phyloP scores from a whole-genome alignment of 352 stramenopile species.

The Pythium sp. region DNA sequence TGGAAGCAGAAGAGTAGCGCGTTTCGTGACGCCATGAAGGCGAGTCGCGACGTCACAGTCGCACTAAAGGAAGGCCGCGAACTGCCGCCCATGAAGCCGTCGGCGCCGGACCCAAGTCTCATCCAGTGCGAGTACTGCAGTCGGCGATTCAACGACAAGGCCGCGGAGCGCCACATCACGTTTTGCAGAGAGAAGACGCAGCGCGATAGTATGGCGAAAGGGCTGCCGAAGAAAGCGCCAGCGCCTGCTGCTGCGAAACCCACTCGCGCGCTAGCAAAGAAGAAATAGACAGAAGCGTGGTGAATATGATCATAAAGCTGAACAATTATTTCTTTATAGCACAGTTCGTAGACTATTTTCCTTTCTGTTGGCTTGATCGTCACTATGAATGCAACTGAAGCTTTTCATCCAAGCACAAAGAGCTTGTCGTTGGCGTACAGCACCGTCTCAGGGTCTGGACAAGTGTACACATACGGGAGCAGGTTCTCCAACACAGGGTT shows the following conservation, averaged over 20 bases:
- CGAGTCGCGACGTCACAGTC: slow-evolving; percentile 56
- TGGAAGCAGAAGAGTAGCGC: slow-evolving; percentile 88
- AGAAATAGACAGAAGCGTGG: slow-evolving; percentile 27
- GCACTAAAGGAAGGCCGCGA: slow-evolving; percentile 72
- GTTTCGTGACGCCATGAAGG: slow-evolving; percentile 88
- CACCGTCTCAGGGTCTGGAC: slow-evolving; percentile 36
- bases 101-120: slow-evolving; percentile 74
- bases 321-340: not conserved
- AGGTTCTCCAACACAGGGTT: slow-evolving; percentile 46
- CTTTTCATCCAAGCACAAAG: slow-evolving; percentile 45
- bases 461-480: slow-evolving; percentile 64
- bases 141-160: slow-evolving; percentile 90
- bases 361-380: not conserved
- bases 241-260: slow-evolving; percentile 27
- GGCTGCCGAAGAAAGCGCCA: slow-evolving; percentile 32
- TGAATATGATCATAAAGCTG: not conserved
- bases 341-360: not conserved
- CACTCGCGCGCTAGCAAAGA: slow-evolving; percentile 35
- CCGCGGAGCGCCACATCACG: slow-evolving; percentile 90
- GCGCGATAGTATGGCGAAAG: slow-evolving; percentile 41
- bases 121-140: slow-evolving; percentile 91
- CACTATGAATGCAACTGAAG: not conserved
- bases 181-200: slow-evolving; percentile 88
- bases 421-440: slow-evolving; percentile 52
- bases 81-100: slow-evolving; percentile 52